Evolutionary conservation across 2,329 filamentous ascomycete species (phyloP).

Genomic region (Clonostachys byssicola): DNA sequence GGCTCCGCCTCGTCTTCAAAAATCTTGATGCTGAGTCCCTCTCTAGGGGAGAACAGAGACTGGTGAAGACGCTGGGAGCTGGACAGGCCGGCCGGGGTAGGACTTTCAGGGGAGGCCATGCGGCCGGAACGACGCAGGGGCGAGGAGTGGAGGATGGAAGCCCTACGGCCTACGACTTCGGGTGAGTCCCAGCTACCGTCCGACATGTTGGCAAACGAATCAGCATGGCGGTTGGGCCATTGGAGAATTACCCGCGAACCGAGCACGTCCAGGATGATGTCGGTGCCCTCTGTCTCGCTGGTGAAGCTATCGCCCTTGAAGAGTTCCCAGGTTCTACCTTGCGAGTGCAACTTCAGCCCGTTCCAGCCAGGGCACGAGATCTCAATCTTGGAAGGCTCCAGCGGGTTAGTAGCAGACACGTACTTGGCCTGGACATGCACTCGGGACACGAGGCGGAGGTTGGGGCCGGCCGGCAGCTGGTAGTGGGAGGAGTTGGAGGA

Average conservation of each 20-base stretch:
- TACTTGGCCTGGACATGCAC: slow-evolving; percentile 89
- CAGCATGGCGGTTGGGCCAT: slow-evolving; percentile 66
- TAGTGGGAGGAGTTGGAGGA: slow-evolving; percentile 95
- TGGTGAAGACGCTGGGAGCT: slow-evolving; percentile 37
- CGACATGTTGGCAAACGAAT: slow-evolving; percentile 45
- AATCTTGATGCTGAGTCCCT: slow-evolving; percentile 53
- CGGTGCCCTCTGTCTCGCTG: slow-evolving; percentile 80
- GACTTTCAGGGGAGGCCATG: slow-evolving; percentile 73
- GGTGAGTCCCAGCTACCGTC: slow-evolving; percentile 67
- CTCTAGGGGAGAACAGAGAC: slow-evolving; percentile 30
- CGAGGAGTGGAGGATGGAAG: slow-evolving; percentile 51
- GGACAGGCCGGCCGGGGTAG: slow-evolving; percentile 40
- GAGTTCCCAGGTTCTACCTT: slow-evolving; percentile 81
- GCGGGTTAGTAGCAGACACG: slow-evolving; percentile 61
- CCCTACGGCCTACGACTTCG: slow-evolving; percentile 24
- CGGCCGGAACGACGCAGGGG: slow-evolving; percentile 51
- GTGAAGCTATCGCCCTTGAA: slow-evolving; percentile 85
- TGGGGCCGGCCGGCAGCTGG: slow-evolving; percentile 76
- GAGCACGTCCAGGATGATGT: slow-evolving; percentile 94
- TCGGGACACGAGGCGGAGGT: slow-evolving; percentile 74
- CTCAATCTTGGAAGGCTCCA: slow-evolving; percentile 75
- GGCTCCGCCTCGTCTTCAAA: slow-evolving; percentile 64
- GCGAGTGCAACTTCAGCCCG: slow-evolving; percentile 87
- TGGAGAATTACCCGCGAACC: slow-evolving; percentile 84
- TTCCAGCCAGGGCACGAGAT: slow-evolving; percentile 96